Percentiles rank a stretch among this genome's conserved stretches.
phyloP scores from a whole-genome alignment of 257 asterid species.

The Rehmannia glutinosa region DNA sequence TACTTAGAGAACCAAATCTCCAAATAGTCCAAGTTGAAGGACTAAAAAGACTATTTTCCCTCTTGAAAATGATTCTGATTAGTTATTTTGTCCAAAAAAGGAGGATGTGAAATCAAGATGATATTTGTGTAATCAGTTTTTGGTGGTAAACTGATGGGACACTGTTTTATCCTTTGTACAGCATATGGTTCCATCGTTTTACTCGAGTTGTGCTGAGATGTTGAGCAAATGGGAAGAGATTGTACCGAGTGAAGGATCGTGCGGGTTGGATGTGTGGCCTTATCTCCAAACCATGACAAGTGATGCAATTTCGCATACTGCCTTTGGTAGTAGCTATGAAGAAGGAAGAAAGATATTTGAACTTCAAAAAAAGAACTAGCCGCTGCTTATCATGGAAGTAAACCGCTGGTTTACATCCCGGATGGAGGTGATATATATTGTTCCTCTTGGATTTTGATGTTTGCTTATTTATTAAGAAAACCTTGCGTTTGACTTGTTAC shows the following conservation, averaged over 20 bases:
- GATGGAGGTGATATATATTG: background rate
- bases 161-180: background rate
- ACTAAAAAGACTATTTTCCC: no score
- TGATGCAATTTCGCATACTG: constrained; percentile 14
- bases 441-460: no score
- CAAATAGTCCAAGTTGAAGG: no score
- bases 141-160: background rate
- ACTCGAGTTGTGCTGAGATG: constrained; percentile 27
- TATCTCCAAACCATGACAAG: constrained; percentile 10
- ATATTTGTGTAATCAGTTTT: no score
- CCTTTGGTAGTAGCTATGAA: constrained; percentile 12
- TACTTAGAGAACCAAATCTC: no score
- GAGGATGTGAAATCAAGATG: no score
- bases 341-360: constrained; percentile 14
- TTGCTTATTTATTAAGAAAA: no score
- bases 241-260: background rate
- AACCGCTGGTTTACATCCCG: background rate
- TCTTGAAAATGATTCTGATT: no score
- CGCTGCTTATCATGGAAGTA: background rate
- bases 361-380: constrained; percentile 11
- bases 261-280: constrained; percentile 21
- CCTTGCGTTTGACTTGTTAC: background rate
- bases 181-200: constrained; percentile 17
- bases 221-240: constrained; percentile 37
- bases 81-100: no score